A percentile compares a stretch with the other conserved stretches of the same genome.
These are phyloP conservation scores for Bretschneidera sinensis DNA, from an alignment of 345 rosid genomes.

Conservation along the genomic window DNA sequence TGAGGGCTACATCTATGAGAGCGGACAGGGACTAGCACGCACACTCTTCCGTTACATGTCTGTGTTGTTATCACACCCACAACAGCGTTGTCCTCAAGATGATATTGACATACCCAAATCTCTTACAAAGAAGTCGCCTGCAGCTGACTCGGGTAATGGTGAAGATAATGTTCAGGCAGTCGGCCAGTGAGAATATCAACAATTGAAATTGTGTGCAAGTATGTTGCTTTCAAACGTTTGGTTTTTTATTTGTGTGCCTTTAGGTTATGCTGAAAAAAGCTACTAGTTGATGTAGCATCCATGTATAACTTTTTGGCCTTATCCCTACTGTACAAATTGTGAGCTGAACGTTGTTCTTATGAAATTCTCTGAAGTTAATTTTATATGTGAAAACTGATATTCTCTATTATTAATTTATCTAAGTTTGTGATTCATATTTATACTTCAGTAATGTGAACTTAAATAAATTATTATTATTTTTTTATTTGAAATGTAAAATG, in stretches of 20 bases:
- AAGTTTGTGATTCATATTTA: too few species aligned
- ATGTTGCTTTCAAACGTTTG: neutral
- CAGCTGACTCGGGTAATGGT: slow-evolving; percentile 38
- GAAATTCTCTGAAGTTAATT: too few species aligned
- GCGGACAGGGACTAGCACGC: slow-evolving; percentile 67
- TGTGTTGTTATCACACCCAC: slow-evolving; percentile 69
- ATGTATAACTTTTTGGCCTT: neutral
- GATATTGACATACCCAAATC: slow-evolving; percentile 72
- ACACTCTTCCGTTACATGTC: slow-evolving; percentile 65
- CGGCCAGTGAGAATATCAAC: slow-evolving; percentile 40
- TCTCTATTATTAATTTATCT: too few species aligned
- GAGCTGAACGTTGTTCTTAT: too few species aligned
- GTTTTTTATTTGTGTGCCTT: slow-evolving; percentile 5
- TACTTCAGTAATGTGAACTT: too few species aligned
- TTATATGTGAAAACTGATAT: too few species aligned
- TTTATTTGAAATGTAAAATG: too few species aligned
- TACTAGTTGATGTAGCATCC: neutral
- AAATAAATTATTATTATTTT: too few species aligned
- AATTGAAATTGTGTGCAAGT: neutral
- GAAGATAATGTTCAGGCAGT: slow-evolving; percentile 43
- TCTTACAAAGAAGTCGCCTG: slow-evolving; percentile 52
- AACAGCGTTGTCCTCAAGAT: slow-evolving; percentile 79
- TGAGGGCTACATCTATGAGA: slow-evolving; percentile 83
- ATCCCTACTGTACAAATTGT: neutral
- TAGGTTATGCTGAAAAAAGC: neutral